These are phyloP conservation scores for Nicotiana noctiflora DNA, from an alignment of 257 asterid species.

Conservation along the genomic window DNA sequence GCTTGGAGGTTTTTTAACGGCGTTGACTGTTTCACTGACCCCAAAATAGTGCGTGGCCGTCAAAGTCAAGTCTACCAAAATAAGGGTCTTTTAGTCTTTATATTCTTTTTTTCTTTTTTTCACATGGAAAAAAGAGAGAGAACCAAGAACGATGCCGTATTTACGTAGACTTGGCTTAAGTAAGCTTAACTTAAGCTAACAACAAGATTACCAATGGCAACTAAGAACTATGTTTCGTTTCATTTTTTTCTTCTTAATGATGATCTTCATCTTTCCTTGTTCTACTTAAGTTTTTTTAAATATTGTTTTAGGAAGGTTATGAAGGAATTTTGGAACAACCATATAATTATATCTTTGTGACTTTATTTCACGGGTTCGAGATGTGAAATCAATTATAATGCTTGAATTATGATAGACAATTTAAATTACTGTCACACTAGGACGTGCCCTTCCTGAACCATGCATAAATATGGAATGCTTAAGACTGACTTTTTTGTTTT, in stretches of 20 bases:
- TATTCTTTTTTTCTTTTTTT: neutral
- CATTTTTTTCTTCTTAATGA: neutral
- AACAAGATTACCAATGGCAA: neutral
- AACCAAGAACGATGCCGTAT: slow-evolving; percentile 42
- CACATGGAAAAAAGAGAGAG: neutral
- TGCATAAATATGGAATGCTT: too few species aligned
- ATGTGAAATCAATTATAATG: too few species aligned
- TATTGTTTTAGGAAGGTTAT: neutral
- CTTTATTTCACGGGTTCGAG: too few species aligned
- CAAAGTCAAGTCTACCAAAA: slow-evolving; percentile 51
- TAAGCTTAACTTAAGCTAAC: slow-evolving; percentile 29
- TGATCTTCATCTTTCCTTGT: neutral
- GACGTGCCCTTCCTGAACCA: too few species aligned
- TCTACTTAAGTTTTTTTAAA: neutral
- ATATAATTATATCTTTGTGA: too few species aligned
- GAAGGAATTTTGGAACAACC: too few species aligned
- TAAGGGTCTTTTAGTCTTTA: slow-evolving; percentile 20
- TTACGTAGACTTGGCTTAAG: slow-evolving; percentile 46
- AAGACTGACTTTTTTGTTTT: too few species aligned
- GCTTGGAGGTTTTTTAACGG: slow-evolving; percentile 7
- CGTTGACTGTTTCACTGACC: slow-evolving; percentile 20
- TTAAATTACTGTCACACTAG: too few species aligned
- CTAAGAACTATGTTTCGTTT: neutral
- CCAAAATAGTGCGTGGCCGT: neutral
- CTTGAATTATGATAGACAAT: too few species aligned